Evolutionary conservation across 768 basidiomycete species (phyloP).

Genomic region (Strobilomyces echinocephalus): DNA sequence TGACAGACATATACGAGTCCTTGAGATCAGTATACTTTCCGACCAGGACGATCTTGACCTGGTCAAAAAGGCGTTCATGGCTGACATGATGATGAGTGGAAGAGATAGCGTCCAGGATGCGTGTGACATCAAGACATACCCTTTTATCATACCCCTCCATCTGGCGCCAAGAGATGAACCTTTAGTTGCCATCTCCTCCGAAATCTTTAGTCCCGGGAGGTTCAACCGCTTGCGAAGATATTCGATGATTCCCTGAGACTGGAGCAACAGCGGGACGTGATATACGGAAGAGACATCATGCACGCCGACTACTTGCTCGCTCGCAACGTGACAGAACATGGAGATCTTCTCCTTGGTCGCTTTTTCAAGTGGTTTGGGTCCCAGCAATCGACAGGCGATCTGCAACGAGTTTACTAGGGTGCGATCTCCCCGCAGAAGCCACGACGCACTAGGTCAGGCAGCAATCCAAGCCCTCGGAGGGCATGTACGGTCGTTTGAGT

Average conservation of each 20-base stretch:
- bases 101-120: background rate
- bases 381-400: slow-evolving; percentile 90
- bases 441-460: slow-evolving; percentile 79
- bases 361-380: slow-evolving; percentile 73
- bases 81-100: slow-evolving; percentile 37
- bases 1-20: slow-evolving; percentile 98
- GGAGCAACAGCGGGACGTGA: slow-evolving; percentile 89
- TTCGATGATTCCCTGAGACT: slow-evolving; percentile 86
- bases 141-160: slow-evolving; percentile 81
- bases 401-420: slow-evolving; percentile 25
- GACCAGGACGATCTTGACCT: slow-evolving; percentile 84
- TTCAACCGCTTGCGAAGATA: slow-evolving; percentile 82
- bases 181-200: slow-evolving; percentile 50
- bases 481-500: slow-evolving; percentile 97
- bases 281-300: slow-evolving; percentile 97
- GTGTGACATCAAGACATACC: slow-evolving; percentile 42
- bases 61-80: slow-evolving; percentile 90
- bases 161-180: slow-evolving; percentile 63
- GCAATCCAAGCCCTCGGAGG: slow-evolving; percentile 83
- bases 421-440: background rate
- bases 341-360: slow-evolving; percentile 94
- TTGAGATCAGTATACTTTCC: slow-evolving; percentile 97
- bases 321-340: slow-evolving; percentile 96
- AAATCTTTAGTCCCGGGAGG: slow-evolving; percentile 52
- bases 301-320: slow-evolving; percentile 88